phyloP scores from a whole-genome alignment of 2,329 filamentous ascomycete species.

The Nemania sp. region DNA sequence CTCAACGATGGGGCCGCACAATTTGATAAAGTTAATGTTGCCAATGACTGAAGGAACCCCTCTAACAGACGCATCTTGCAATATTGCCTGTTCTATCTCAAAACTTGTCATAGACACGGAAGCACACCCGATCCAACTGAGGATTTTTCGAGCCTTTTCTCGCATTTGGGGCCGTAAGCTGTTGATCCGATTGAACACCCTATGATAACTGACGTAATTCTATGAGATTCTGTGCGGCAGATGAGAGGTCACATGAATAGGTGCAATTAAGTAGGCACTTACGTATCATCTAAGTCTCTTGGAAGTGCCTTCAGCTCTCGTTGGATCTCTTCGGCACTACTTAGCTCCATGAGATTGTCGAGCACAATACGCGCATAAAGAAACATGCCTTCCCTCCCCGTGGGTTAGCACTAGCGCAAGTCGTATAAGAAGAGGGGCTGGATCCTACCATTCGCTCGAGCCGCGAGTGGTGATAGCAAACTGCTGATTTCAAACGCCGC shows the following conservation, averaged over 20 bases:
- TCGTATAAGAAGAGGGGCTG: no score
- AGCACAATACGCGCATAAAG: constrained; percentile 49
- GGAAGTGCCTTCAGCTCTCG: constrained; percentile 47
- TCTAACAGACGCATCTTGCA: constrained; percentile 14
- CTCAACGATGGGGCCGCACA: constrained; percentile 52
- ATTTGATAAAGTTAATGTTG: constrained; percentile 32
- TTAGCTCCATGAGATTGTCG: constrained; percentile 37
- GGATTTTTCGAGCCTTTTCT: constrained; percentile 34
- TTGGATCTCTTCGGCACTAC: constrained; percentile 43
- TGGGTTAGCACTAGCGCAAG: no score
- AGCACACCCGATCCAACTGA: constrained; percentile 43
- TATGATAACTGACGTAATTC: neutral
- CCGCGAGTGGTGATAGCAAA: constrained; percentile 38
- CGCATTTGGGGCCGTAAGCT: constrained; percentile 1
- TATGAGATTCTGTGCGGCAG: no score
- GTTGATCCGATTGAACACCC: constrained; percentile 32
- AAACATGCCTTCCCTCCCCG: constrained; percentile 50
- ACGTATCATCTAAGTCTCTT: constrained; percentile 49
- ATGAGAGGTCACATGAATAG: no score
- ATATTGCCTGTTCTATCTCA: constrained; percentile 39
- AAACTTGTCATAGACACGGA: constrained; percentile 36
- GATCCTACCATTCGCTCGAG: neutral
- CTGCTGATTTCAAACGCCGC: constrained; percentile 37
- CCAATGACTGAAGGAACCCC: constrained; percentile 10
- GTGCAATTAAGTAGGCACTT: constrained; percentile 28